A percentile compares a stretch with the other conserved stretches of the same genome.
Conservation (phyloP, 805 yeast species). For the Blastobotrys parvus region DNA sequence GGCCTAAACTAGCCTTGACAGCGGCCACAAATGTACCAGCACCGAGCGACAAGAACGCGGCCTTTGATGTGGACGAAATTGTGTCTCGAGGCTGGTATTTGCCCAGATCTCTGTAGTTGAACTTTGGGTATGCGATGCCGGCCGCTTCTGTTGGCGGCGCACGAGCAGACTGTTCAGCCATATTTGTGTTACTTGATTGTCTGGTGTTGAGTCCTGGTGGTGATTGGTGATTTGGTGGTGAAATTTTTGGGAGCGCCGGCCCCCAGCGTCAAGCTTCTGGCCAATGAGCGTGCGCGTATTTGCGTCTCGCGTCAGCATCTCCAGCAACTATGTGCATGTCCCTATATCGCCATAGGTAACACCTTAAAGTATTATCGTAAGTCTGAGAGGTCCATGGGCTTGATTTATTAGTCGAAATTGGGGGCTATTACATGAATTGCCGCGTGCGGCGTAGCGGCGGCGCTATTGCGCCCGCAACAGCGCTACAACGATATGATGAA, state of each 20-base stretch:
- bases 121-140: conserved; percentile 2
- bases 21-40: conserved; percentile 44
- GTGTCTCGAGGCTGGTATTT: conserved; percentile 51
- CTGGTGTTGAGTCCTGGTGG: background rate
- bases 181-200: background rate
- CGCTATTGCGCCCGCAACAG: no score
- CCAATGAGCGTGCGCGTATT: background rate
- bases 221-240: background rate
- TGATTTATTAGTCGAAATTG: no score
- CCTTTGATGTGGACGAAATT: conserved; percentile 38
- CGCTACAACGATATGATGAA: no score
- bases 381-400: no score
- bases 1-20: conserved; percentile 27
- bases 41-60: conserved; percentile 37
- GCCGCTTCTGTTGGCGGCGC: background rate
- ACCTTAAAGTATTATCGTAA: no score
- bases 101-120: conserved; percentile 22
- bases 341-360: no score
- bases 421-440: no score
- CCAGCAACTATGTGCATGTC: no score
- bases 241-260: background rate
- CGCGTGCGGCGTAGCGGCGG: no score
- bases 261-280: background rate
- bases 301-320: no score
- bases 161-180: background rate